Evolutionary conservation across 805 yeast species (phyloP).

Genomic region (Ascoidea rubescens): DNA sequence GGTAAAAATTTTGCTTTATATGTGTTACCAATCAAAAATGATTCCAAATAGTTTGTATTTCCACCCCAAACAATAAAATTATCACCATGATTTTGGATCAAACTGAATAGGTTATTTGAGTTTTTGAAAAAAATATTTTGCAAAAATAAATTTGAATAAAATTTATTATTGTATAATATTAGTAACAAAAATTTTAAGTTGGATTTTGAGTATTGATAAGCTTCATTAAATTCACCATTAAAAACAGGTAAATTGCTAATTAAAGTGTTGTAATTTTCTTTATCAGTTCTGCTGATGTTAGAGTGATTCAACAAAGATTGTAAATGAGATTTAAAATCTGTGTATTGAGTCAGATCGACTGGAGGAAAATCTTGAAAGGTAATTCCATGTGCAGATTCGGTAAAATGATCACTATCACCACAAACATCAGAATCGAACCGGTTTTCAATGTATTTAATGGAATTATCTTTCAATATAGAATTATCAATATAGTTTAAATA

Average conservation of each 20-base stretch:
- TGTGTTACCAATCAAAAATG: constrained; percentile 48
- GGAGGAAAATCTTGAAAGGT: no score
- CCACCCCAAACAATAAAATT: constrained; percentile 51
- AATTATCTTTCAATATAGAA: constrained; percentile 7
- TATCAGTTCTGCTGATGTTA: constrained; percentile 9
- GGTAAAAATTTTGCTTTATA: constrained; percentile 43
- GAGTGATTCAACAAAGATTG: no score
- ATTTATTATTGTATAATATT: constrained; percentile 23
- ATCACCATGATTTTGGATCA: constrained; percentile 14
- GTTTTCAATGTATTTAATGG: constrained; percentile 3
- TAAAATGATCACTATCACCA: neutral
- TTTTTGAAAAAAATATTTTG: no score
- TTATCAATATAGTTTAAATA: constrained; percentile 6
- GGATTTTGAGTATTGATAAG: constrained; percentile 22
- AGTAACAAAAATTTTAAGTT: constrained; percentile 39
- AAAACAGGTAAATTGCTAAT: constrained; percentile 13
- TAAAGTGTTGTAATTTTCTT: constrained; percentile 10
- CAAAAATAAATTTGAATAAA: no score
- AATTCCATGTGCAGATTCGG: neutral
- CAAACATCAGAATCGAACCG: neutral
- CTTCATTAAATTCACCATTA: constrained; percentile 26
- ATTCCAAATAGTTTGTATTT: constrained; percentile 47
- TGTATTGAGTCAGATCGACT: neutral
- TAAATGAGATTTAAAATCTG: neutral
- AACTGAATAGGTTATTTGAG: no score